A percentile compares a stretch with the other conserved stretches of the same genome.
phyloP scores from a whole-genome alignment of 306 rosid species.

The Calophaca sinica region DNA sequence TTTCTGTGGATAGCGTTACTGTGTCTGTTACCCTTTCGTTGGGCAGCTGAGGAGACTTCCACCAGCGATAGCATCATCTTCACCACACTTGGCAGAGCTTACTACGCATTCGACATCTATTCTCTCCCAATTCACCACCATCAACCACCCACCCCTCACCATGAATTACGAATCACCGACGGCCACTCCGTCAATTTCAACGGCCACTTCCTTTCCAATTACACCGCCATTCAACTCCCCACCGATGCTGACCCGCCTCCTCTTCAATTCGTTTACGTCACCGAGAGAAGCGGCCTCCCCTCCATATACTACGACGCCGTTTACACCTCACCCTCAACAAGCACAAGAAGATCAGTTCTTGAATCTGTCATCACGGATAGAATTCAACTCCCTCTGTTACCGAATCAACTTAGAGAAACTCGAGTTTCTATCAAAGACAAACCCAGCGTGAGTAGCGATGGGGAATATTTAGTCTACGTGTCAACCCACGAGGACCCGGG shows the following conservation, averaged over 20 bases:
- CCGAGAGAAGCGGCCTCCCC: constrained; percentile 69
- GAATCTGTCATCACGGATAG: constrained; percentile 48
- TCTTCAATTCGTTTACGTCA: constrained; percentile 68
- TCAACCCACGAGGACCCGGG: constrained; percentile 80
- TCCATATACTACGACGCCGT: constrained; percentile 71
- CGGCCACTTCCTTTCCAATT: constrained; percentile 69
- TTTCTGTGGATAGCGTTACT: neutral
- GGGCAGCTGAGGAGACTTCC: constrained; percentile 23
- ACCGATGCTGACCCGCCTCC: constrained; percentile 24
- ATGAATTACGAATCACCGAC: constrained; percentile 73
- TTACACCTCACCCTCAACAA: neutral
- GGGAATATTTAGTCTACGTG: constrained; percentile 62
- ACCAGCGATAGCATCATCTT: constrained; percentile 57
- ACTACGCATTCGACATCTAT: constrained; percentile 72
- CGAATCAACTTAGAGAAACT: neutral
- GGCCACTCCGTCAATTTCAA: constrained; percentile 81
- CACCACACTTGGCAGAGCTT: constrained; percentile 71
- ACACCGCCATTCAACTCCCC: constrained; percentile 39
- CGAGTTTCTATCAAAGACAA: constrained; percentile 72
- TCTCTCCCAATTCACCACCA: constrained; percentile 51
- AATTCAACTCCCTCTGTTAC: constrained; percentile 67
- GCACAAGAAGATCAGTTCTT: constrained; percentile 53
- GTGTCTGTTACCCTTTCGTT: neutral
- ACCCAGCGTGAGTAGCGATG: constrained; percentile 58
- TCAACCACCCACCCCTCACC: constrained; percentile 1